Evolutionary conservation across 768 basidiomycete species (phyloP), one percentile per base, ranked within the genome.

Genomic region (Agaricus subrufescens): DNA sequence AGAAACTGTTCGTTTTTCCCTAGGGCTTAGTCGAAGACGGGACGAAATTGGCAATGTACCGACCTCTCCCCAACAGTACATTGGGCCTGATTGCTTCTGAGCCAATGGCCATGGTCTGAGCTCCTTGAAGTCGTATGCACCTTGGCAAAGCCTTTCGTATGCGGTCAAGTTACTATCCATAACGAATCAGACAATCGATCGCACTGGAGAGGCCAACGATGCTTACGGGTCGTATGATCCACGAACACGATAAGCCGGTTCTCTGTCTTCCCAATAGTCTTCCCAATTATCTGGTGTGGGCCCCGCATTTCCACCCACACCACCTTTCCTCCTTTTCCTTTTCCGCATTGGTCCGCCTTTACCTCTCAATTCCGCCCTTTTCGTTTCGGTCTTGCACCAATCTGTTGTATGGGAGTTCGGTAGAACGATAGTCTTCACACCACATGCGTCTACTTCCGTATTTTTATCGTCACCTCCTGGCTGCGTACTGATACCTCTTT

Each of bases 181-280:
- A 30, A 61, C 34, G 42, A 12, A 46, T 29, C 26, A 46, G 61
- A 31, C 52, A 39, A 59, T 47, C 38, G 31, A 9, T 50, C 48
- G 19, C n/a, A 34, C 19, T 42, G 27, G 19, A 25, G 8, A 39
- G 11, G 50, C 8, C 42, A 31, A 38, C 25, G 29, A 7, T 14
- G 72, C 84, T 61, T 59, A 88, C 87, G 71, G 66, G 63, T 87
- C 55, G 79, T 80, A 37, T 68, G 71, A 42, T 68, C 69, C 29
- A 64, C 69, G 39, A 72, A 67, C 56, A 82, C 72, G 31, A 75
- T 67, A 47, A 19, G 55, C 15, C 9, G 74, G 67, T 65, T 90
- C 87, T 3, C 71, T 73, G 42, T 85, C 81, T 49, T 79, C 79
- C 89, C 89, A 91, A n/a, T 81, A 71, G 57, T 88, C 82, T 72